Conservation (phyloP, 441 rosid species). For the Pelargonium citronellum region DNA sequence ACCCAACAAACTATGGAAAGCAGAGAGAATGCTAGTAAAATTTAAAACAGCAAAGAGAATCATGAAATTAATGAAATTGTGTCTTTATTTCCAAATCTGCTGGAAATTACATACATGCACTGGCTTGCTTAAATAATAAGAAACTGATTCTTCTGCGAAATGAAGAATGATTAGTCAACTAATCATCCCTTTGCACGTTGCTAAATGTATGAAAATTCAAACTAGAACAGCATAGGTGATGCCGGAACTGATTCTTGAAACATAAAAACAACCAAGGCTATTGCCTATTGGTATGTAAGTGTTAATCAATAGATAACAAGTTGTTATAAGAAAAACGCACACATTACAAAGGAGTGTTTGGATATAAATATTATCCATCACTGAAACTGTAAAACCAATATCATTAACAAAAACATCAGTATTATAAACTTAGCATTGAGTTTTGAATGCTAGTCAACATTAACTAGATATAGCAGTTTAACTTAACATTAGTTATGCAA, state of each 20-base stretch:
- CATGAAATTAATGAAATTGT: neutral
- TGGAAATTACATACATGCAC: slow-evolving; percentile 2
- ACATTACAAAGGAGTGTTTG: too few species aligned
- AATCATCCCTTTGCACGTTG: too few species aligned
- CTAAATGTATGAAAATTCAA: too few species aligned
- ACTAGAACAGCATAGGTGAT: too few species aligned
- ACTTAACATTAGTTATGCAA: neutral
- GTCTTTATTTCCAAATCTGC: neutral
- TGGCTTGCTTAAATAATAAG: neutral
- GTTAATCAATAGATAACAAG: too few species aligned
- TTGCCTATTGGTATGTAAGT: too few species aligned
- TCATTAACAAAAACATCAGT: neutral
- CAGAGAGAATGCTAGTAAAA: neutral
- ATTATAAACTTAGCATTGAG: neutral
- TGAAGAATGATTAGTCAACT: too few species aligned
- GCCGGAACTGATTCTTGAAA: too few species aligned
- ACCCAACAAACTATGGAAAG: neutral
- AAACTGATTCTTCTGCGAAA: neutral
- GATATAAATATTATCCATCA: neutral
- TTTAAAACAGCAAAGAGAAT: neutral
- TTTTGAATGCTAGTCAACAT: neutral
- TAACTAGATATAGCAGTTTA: neutral
- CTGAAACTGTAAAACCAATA: slow-evolving; percentile 4
- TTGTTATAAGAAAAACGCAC: too few species aligned
- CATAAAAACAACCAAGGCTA: too few species aligned